Base-by-base conservation (phyloP, 352 stramenopile species). In the Phytopythium cucurbitacearum region DNA sequence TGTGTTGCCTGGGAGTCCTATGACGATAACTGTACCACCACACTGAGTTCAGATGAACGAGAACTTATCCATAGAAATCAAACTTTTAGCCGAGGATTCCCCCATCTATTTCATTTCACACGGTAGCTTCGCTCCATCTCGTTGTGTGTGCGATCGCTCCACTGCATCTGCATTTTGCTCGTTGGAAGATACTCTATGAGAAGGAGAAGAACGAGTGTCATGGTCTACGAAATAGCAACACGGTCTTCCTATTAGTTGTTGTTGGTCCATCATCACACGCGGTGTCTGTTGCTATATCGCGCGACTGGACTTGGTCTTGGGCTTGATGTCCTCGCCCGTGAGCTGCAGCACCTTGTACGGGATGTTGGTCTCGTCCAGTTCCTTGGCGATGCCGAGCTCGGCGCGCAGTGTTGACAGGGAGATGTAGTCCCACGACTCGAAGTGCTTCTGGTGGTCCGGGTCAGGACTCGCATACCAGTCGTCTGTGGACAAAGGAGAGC, bases 401-500 rank as follows among this genome's bases (percentile, higher is more conserved):
- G 78, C 68, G 56, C 83, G 79, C 47, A 95, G 65, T 32, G 81
- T 92, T 38, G 89, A 80, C 55, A 87, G 80, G 16, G 85, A 91
- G 56, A 91, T 91, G 63, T 87, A 95, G 48, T 95, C 87, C 85
- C 85, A 95, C 37, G 76, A 79, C 12, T 90, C 80, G 50, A 95
- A 95, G 51, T 92, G 74, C 54, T 90, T 91, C 62, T 95, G 80
- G 65, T 85, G 80, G 50, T 87, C 78, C 1, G 78, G 72, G 15
- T 82, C 68, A 10, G 79, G 79, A 48, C 84, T 78, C 37, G 76
- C 76, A 47, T 91, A 89, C 81, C 81, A 91, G 60, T 91, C 81
- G 53, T 89, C 80, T 91, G 49, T 38, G 52, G 5, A 12, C 7
- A 46, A 32, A 28, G 11, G 21, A 46, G 28, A 48, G 5, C 12